A percentile compares a stretch with the other conserved stretches of the same genome.
Evolutionary conservation across 495 filamentous ascomycete species (phyloP).

Genomic region (Cladorrhinum samala): DNA sequence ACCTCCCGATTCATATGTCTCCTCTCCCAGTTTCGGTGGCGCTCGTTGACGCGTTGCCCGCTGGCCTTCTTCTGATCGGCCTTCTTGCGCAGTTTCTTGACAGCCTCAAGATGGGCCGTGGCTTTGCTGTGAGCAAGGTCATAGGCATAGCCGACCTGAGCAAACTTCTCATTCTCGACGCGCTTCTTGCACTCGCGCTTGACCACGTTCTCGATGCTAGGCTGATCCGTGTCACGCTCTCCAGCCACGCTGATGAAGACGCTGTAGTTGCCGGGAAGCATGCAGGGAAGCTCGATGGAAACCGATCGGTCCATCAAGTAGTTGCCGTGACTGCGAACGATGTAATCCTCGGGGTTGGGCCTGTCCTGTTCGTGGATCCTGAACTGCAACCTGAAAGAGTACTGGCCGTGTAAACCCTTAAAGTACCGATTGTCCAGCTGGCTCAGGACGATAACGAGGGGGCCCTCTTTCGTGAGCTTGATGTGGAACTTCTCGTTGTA

Average conservation of each 20-base stretch:
- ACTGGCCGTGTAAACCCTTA: constrained; percentile 75
- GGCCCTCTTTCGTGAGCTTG: constrained; percentile 60
- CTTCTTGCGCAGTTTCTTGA: constrained; percentile 48
- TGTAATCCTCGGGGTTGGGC: constrained; percentile 76
- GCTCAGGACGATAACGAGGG: constrained; percentile 74
- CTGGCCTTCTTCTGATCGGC: constrained; percentile 46
- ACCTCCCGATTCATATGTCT: constrained; percentile 40
- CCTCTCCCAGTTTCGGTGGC: constrained; percentile 43
- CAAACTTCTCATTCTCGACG: constrained; percentile 70
- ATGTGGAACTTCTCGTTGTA: constrained; percentile 85
- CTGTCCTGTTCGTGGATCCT: constrained; percentile 62
- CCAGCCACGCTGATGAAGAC: constrained; percentile 79
- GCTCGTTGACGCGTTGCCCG: constrained; percentile 36
- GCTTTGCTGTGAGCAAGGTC: constrained; percentile 88
- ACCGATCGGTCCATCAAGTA: constrained; percentile 51
- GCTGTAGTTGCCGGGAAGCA: constrained; percentile 76
- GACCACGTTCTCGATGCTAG: constrained; percentile 66
- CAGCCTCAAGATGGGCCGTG: constrained; percentile 52
- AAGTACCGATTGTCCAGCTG: constrained; percentile 89
- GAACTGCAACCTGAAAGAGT: constrained; percentile 77
- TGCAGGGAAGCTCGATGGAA: constrained; percentile 42
- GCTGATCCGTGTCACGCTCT: constrained; percentile 45
- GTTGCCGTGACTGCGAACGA: constrained; percentile 75
- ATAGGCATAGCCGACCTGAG: constrained; percentile 77
- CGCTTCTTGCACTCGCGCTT: constrained; percentile 57